phyloP scores from a whole-genome alignment of 208 protist genomes.

The Acanthamoeba healyi region DNA sequence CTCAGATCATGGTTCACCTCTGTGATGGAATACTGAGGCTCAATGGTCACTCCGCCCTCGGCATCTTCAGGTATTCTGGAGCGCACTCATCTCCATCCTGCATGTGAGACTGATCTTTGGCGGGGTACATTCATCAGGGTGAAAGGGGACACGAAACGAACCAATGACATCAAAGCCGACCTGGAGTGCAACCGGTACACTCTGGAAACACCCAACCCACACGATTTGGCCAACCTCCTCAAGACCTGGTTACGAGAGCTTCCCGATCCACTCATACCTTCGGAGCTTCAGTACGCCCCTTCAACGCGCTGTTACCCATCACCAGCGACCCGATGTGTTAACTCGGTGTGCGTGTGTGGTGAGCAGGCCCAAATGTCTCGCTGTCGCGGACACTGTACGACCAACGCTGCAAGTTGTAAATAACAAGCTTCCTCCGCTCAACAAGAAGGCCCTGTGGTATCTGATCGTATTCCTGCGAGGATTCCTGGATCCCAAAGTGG shows the following conservation, averaged over 20 bases:
- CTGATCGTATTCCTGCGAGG: not conserved
- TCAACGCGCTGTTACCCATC: too few relatives aligned
- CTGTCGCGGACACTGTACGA: not conserved
- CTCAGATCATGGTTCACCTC: slow-evolving; percentile 28
- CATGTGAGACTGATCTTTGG: too few relatives aligned
- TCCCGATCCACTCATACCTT: not conserved
- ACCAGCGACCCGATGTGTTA: not conserved
- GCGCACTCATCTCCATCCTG: too few relatives aligned
- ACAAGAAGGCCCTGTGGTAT: slow-evolving; percentile 32
- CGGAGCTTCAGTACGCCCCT: slow-evolving; percentile 1
- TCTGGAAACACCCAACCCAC: slow-evolving; percentile 21
- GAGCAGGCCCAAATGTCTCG: slow-evolving; percentile 5
- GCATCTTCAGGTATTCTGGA: too few relatives aligned
- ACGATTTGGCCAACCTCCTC: slow-evolving; percentile 48
- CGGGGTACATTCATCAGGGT: too few relatives aligned
- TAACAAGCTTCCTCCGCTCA: not conserved
- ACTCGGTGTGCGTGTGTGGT: not conserved
- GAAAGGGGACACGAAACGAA: not conserved
- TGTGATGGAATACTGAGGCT: not conserved
- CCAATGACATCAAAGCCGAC: not conserved
- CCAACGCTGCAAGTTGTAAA: slow-evolving; percentile 29
- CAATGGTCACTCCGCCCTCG: not conserved
- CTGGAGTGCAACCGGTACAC: not conserved
- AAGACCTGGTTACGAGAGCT: slow-evolving; percentile 48
- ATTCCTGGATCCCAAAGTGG: not conserved